Evolutionary conservation across 768 basidiomycete genomes (phyloP), one percentile per base, ranked within the genome.

Genomic region (Epithele typhae): DNA sequence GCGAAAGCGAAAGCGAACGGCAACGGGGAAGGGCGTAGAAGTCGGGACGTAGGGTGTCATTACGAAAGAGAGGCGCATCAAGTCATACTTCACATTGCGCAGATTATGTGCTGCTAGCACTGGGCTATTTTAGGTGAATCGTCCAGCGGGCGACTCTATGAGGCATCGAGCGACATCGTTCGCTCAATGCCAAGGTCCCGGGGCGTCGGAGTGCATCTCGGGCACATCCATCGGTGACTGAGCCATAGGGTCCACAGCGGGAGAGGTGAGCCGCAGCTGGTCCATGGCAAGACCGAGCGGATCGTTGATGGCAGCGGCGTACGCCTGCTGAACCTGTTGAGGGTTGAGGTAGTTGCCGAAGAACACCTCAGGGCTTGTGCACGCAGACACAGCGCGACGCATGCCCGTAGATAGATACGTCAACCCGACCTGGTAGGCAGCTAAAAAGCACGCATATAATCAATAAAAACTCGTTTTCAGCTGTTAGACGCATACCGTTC

Each of bases 371-470:
- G 92, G 92, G 44, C 87, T 89, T 0, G 92, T 94, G 69, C 95
- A 96, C 12, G 92, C 84, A 3, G 95, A 87, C 21, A 98, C 88
- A 9, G 96, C 95, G 37, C 95, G 86, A 34, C 95, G 81, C 91
- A 96, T 95, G 61, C 92, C 89, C 25, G 76, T 87, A 18, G 92
- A 90, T 56, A 99, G 69, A 76, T 94, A 94, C 19, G 92, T 87
- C 36, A 97, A 67, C n/a, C 95, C 95, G 43, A 97, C 89, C 71
- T 97, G 95, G 65, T 92, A 97, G 24, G 93, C 90, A 55, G 94
- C 90, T 92, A 57, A 34, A 49, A 32, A 45, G 40, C 30, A n/a
- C 35, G 18, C 18, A n/a, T n/a, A n/a, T n/a, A n/a, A n/a, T n/a
- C n/a, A n/a, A n/a, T n/a, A n/a, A n/a, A n/a, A n/a, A n/a, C n/a